Percentiles rank a stretch among this genome's conserved stretches.
Evolutionary conservation across 2,329 filamentous ascomycete species (phyloP).

Genomic region (Xylaria sp.): DNA sequence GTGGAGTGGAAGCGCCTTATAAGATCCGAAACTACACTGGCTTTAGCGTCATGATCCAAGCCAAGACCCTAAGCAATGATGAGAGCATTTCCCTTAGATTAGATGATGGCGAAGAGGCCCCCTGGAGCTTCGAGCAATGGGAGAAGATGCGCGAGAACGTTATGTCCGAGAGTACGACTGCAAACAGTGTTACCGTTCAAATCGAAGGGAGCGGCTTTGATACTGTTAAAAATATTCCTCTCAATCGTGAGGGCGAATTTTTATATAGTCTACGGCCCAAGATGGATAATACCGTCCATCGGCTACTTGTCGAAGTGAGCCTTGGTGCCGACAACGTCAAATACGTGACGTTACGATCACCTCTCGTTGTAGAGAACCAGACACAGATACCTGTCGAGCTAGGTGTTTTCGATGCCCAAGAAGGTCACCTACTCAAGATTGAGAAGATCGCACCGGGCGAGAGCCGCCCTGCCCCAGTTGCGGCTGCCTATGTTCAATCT

Average conservation of each 20-base stretch:
- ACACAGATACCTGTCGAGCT: slow-evolving; percentile 96
- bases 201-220: slow-evolving; percentile 97
- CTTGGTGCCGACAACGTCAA: slow-evolving; percentile 97
- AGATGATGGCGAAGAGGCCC: slow-evolving; percentile 87
- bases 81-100: slow-evolving; percentile 80
- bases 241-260: slow-evolving; percentile 94
- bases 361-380: slow-evolving; percentile 91
- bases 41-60: slow-evolving; percentile 87
- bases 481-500: slow-evolving; percentile 89
- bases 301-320: slow-evolving; percentile 89
- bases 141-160: slow-evolving; percentile 96
- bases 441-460: slow-evolving; percentile 97
- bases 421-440: slow-evolving; percentile 93
- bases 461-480: slow-evolving; percentile 88
- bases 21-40: slow-evolving; percentile 95
- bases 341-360: slow-evolving; percentile 94
- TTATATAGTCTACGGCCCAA: slow-evolving; percentile 90
- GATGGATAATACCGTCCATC: slow-evolving; percentile 85
- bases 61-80: slow-evolving; percentile 70
- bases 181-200: slow-evolving; percentile 79
- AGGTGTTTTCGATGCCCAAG: slow-evolving; percentile 86
- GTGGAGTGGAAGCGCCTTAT: slow-evolving; percentile 91
- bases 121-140: slow-evolving; percentile 97
- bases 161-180: slow-evolving; percentile 82
- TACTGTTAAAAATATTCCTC: slow-evolving; percentile 83